These are phyloP conservation scores for Myxozyma vanderwaltii DNA, from an alignment of 805 yeast species.

Conservation along the genomic window DNA sequence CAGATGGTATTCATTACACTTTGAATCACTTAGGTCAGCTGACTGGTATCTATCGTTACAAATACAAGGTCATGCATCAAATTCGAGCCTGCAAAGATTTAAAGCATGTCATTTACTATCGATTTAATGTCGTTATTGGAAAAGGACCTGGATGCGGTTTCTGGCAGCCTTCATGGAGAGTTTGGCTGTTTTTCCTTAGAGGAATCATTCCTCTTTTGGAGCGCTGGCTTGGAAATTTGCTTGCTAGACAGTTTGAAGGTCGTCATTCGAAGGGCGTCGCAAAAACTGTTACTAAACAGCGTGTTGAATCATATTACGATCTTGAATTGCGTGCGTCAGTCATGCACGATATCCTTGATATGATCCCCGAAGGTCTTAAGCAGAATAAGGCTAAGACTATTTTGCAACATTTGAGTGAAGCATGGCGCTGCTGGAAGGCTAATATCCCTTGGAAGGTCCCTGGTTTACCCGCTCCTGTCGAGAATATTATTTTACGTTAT, in stretches of 20 bases:
- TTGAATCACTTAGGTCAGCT: slow-evolving; percentile 92
- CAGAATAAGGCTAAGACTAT: slow-evolving; percentile 85
- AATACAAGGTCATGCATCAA: slow-evolving; percentile 97
- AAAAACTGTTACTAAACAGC: slow-evolving; percentile 91
- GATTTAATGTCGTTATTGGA: slow-evolving; percentile 83
- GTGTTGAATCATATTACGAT: slow-evolving; percentile 94
- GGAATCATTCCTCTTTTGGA: slow-evolving; percentile 91
- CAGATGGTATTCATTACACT: slow-evolving; percentile 90
- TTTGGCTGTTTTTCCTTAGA: slow-evolving; percentile 88
- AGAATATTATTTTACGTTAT: slow-evolving; percentile 81
- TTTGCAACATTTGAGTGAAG: slow-evolving; percentile 92
- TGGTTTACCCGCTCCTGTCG: slow-evolving; percentile 90
- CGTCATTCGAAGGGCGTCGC: slow-evolving; percentile 88
- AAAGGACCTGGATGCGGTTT: slow-evolving; percentile 99
- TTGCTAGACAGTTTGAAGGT: slow-evolving; percentile 95
- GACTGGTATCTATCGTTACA: slow-evolving; percentile 95
- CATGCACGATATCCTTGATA: slow-evolving; percentile 91
- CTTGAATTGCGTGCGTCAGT: slow-evolving; percentile 91
- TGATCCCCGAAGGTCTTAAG: slow-evolving; percentile 94
- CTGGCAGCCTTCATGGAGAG: slow-evolving; percentile 99
- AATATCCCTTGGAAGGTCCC: slow-evolving; percentile 98
- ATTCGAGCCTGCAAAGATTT: slow-evolving; percentile 93
- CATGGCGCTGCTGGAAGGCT: slow-evolving; percentile 99
- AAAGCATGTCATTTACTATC: slow-evolving; percentile 85
- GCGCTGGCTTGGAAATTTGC: slow-evolving; percentile 89